phyloP scores from a whole-genome alignment of 441 rosid genomes.

The Brassica hybrid region DNA sequence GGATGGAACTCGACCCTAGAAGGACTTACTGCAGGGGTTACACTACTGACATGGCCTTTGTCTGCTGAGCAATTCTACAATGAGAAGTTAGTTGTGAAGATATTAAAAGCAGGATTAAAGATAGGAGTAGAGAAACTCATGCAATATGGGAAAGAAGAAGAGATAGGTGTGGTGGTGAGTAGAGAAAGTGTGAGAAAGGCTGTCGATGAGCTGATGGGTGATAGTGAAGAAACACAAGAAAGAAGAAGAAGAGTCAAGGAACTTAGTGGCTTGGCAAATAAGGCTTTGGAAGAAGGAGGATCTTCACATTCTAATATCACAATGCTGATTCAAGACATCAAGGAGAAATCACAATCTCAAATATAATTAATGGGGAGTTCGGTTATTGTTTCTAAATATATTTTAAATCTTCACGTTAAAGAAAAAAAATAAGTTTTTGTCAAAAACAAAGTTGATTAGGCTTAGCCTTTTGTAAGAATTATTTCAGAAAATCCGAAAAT shows the following conservation, averaged over 20 bases:
- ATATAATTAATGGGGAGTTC: slow-evolving; percentile 2
- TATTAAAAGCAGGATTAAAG: slow-evolving; percentile 42
- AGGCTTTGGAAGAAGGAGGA: slow-evolving; percentile 52
- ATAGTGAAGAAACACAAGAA: slow-evolving; percentile 33
- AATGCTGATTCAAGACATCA: slow-evolving; percentile 45
- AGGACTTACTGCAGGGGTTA: slow-evolving; percentile 44
- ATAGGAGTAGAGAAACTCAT: slow-evolving; percentile 40
- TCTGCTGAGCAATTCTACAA: slow-evolving; percentile 49
- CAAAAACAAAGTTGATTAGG: not conserved
- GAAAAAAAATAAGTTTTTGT: not conserved
- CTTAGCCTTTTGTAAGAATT: not conserved
- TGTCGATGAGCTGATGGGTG: slow-evolving; percentile 40
- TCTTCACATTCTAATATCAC: slow-evolving; percentile 53
- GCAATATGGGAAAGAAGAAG: slow-evolving; percentile 43
- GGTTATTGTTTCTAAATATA: not conserved
- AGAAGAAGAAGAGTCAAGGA: slow-evolving; percentile 43
- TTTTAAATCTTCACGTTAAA: not conserved
- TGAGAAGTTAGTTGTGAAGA: slow-evolving; percentile 44
- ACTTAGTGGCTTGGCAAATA: slow-evolving; percentile 46
- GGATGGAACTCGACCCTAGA: slow-evolving; percentile 54
- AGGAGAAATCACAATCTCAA: slow-evolving; percentile 16
- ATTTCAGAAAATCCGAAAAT: not conserved
- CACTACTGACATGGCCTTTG: slow-evolving; percentile 52
- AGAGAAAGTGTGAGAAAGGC: slow-evolving; percentile 36
- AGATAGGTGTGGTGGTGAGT: slow-evolving; percentile 40